These are phyloP conservation scores for Thecaphora thlaspeos DNA, from an alignment of 1,284 basidiomycete species.

Conservation along the genomic window DNA sequence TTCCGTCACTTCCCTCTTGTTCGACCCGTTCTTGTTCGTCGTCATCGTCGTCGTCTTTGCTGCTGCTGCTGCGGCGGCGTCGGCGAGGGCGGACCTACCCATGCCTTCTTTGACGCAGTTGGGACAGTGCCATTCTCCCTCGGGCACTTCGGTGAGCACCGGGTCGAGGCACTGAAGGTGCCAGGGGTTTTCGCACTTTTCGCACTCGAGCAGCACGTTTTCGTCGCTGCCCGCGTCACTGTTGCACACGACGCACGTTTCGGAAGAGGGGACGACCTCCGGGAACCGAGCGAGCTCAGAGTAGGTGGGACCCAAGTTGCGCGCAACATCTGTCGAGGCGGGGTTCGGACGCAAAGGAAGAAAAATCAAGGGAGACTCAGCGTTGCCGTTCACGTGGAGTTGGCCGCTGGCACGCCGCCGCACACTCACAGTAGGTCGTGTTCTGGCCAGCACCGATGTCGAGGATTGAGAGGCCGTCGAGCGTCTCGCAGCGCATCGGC, in stretches of 20 bases:
- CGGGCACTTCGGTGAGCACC: constrained; percentile 73
- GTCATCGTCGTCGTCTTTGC: not conserved
- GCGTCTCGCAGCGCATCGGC: constrained; percentile 70
- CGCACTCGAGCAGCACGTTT: constrained; percentile 58
- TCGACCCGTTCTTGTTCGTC: not conserved
- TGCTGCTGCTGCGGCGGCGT: no score
- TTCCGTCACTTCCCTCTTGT: not conserved
- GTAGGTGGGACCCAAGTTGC: constrained; percentile 63
- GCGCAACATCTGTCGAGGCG: constrained; percentile 65
- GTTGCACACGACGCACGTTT: constrained; percentile 72
- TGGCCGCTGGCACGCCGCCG: no score
- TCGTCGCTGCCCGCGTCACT: constrained; percentile 71
- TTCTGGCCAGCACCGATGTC: constrained; percentile 80
- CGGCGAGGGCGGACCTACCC: no score
- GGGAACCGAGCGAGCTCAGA: constrained; percentile 52
- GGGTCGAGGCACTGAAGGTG: constrained; percentile 79
- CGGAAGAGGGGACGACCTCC: constrained; percentile 66
- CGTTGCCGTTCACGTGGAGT: no score
- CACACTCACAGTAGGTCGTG: constrained; percentile 66
- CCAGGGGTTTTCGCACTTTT: constrained; percentile 80
- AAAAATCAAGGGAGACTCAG: no score
- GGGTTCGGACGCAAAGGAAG: no score
- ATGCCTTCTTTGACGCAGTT: constrained; percentile 19
- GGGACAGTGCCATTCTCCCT: constrained; percentile 62
- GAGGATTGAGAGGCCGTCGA: constrained; percentile 74